A percentile compares a stretch with the other conserved stretches of the same genome.
Evolutionary conservation across 108 stramenopile genomes (phyloP).

Genomic region (Cyclotella baltica): DNA sequence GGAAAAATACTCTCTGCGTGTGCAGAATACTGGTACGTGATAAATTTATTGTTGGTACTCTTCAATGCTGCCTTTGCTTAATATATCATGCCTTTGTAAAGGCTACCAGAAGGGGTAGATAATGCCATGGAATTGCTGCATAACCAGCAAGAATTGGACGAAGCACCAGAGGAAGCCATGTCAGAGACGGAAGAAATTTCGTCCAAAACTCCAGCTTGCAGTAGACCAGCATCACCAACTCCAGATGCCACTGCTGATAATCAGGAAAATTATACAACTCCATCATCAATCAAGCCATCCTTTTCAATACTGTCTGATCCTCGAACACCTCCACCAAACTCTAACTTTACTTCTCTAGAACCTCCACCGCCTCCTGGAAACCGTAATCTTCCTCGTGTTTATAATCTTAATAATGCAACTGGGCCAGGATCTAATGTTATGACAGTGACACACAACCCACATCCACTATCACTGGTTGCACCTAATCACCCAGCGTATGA

Average conservation of each 20-base stretch:
- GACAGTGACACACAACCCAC: conserved; percentile 52
- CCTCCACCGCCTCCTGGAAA: conserved; percentile 59
- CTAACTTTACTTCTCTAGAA: conserved; percentile 28
- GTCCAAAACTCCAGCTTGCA: not conserved
- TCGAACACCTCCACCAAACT: conserved; percentile 47
- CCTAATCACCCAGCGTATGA: conserved; percentile 46
- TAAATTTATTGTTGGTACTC: not conserved
- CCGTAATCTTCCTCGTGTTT: conserved; percentile 40
- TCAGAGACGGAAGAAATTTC: too few species aligned
- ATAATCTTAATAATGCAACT: conserved; percentile 11
- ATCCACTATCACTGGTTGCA: conserved; percentile 70
- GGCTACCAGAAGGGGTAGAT: conserved; percentile 76
- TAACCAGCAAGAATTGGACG: conserved; percentile 43
- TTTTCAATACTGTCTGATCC: conserved; percentile 29
- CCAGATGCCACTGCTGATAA: not conserved
- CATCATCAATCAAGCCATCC: conserved; percentile 15
- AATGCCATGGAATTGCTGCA: conserved; percentile 79
- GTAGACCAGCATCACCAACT: conserved; percentile 13
- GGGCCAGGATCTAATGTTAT: conserved; percentile 7
- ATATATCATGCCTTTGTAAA: not conserved
- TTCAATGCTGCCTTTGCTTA: not conserved
- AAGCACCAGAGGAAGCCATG: conserved; percentile 17
- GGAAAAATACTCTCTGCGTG: conserved; percentile 90
- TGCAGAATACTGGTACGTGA: conserved; percentile 78
- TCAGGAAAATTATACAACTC: conserved; percentile 17